phyloP scores from a whole-genome alignment of 108 stramenopile genomes.

The Mediolabrus comicus region DNA sequence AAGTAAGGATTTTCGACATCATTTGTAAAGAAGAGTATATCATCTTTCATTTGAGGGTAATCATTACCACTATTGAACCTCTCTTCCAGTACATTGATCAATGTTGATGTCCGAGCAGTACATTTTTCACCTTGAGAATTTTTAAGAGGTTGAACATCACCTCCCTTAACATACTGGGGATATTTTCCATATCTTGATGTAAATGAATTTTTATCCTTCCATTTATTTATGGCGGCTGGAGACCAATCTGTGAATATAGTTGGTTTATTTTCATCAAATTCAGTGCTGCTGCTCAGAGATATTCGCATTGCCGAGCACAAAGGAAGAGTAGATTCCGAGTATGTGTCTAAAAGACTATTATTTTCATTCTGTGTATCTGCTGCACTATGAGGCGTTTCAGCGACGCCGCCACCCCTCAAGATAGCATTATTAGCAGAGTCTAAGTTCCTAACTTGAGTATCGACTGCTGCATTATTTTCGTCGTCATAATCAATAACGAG shows the following conservation, averaged over 20 bases:
- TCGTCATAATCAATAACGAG: no score
- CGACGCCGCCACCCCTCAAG: no score
- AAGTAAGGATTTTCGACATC: slow-evolving; percentile 43
- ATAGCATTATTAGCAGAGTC: no score
- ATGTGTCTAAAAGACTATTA: no score
- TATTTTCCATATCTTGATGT: slow-evolving; percentile 10
- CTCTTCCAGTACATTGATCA: slow-evolving; percentile 16
- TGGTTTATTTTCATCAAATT: not conserved
- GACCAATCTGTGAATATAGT: slow-evolving; percentile 5
- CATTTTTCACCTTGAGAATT: slow-evolving; percentile 3
- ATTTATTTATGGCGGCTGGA: not conserved
- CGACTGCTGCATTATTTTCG: no score
- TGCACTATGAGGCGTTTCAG: no score
- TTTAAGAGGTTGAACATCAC: slow-evolving; percentile 34
- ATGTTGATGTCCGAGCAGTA: slow-evolving; percentile 3
- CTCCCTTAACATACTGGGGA: slow-evolving; percentile 46
- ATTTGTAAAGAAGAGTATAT: slow-evolving; percentile 49
- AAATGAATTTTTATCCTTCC: slow-evolving; percentile 19
- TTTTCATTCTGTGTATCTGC: no score
- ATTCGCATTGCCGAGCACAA: not conserved
- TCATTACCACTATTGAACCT: not conserved
- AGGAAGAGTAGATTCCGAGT: not conserved
- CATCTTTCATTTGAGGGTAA: not conserved
- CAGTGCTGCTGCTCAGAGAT: not conserved
- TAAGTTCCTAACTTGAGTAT: no score